phyloP scores from a whole-genome alignment of 2,329 filamentous ascomycete genomes.

The Nigrograna mackinnonii region DNA sequence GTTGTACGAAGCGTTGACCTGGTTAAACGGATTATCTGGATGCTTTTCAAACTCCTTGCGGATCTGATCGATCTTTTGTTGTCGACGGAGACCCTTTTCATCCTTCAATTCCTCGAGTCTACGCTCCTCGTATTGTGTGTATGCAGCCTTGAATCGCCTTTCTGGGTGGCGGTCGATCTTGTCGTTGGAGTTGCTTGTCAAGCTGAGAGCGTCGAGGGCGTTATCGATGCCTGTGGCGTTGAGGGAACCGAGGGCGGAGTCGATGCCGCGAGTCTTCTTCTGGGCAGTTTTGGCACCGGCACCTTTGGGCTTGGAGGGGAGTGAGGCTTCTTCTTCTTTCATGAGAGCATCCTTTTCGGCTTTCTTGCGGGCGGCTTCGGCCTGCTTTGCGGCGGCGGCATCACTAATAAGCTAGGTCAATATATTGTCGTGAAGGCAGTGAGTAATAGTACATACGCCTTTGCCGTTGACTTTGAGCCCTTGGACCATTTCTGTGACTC shows the following conservation, averaged over 20 bases:
- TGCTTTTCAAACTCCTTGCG: conserved; percentile 93
- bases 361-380: conserved; percentile 83
- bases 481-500: conserved; percentile 83
- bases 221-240: conserved; percentile 92
- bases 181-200: conserved; percentile 63
- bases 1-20: conserved; percentile 76
- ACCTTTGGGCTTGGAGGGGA: conserved; percentile 64
- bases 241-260: conserved; percentile 57
- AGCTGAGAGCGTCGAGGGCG: conserved; percentile 80
- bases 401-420: conserved; percentile 59
- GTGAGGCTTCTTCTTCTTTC: conserved; percentile 78
- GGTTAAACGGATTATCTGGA: conserved; percentile 94
- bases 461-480: conserved; percentile 80
- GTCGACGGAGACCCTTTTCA: conserved; percentile 78
- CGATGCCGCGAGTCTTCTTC: conserved; percentile 67
- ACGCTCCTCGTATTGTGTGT: conserved; percentile 78
- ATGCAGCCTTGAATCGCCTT: conserved; percentile 83
- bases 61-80: conserved; percentile 84
- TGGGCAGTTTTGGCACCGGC: conserved; percentile 67
- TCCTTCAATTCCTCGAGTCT: conserved; percentile 82
- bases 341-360: conserved; percentile 85
- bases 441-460: conserved; percentile 69
- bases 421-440: conserved; percentile 6
- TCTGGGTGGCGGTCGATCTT: conserved; percentile 91
- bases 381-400: conserved; percentile 80